These are phyloP conservation scores for Pseudomassariella vexata DNA, from an alignment of 2,329 filamentous ascomycete species.

Conservation along the genomic window DNA sequence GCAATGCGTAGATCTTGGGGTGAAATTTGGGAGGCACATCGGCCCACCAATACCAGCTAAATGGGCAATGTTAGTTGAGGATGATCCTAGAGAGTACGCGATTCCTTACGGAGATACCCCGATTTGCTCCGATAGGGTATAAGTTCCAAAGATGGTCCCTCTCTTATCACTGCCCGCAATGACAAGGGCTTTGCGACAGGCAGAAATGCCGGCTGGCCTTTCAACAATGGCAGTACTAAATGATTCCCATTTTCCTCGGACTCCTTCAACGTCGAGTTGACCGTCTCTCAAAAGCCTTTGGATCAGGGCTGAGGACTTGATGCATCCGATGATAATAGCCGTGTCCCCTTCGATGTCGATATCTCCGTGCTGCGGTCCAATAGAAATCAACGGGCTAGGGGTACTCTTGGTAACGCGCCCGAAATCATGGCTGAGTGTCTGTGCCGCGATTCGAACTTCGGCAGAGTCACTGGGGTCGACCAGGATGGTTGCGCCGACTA, in stretches of 20 bases:
- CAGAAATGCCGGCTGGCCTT: constrained; percentile 32
- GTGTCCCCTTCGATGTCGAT: no score
- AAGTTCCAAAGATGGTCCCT: constrained; percentile 53
- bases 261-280: constrained; percentile 39
- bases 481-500: constrained; percentile 2
- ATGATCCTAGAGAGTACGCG: no score
- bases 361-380: background rate
- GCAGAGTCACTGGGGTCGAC: constrained; percentile 9
- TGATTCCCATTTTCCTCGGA: constrained; percentile 53
- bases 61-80: no score
- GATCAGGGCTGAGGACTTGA: constrained; percentile 41
- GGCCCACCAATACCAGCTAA: constrained; percentile 53
- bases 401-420: constrained; percentile 16
- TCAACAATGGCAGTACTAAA: constrained; percentile 44
- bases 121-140: constrained; percentile 56
- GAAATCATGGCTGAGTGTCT: constrained; percentile 17
- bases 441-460: constrained; percentile 14
- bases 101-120: constrained; percentile 46
- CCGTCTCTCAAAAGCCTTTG: constrained; percentile 35
- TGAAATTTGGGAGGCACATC: constrained; percentile 48
- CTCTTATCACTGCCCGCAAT: constrained; percentile 54
- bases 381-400: constrained; percentile 8
- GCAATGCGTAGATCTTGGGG: constrained; percentile 41
- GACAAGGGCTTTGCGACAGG: constrained; percentile 41
- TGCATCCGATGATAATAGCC: constrained; percentile 46